phyloP scores from a whole-genome alignment of 2,329 filamentous ascomycete species.

The Pyrenophora seminiperda region DNA sequence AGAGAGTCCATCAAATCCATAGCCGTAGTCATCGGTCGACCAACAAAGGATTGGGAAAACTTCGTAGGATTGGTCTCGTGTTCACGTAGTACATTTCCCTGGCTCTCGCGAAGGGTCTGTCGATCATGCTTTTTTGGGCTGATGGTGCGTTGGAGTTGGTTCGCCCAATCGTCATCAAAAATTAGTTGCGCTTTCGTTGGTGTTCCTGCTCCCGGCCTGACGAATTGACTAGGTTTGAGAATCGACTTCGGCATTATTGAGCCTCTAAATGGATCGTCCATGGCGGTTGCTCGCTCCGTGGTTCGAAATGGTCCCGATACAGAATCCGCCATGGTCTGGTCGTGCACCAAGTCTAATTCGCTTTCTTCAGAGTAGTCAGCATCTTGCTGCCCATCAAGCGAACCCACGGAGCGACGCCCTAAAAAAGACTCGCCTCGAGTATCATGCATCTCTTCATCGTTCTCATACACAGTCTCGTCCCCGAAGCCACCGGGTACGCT shows the following conservation, averaged over 20 bases:
- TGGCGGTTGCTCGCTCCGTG: slow-evolving; percentile 68
- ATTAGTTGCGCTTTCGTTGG: slow-evolving; percentile 59
- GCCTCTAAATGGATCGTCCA: slow-evolving; percentile 38
- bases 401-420: slow-evolving; percentile 88
- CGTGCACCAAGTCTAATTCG: slow-evolving; percentile 74
- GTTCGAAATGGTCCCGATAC: slow-evolving; percentile 74
- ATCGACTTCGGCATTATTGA: slow-evolving; percentile 55
- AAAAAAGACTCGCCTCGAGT: slow-evolving; percentile 75
- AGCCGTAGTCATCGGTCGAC: slow-evolving; percentile 76
- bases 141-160: slow-evolving; percentile 91
- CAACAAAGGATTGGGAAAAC: slow-evolving; percentile 37
- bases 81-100: slow-evolving; percentile 62
- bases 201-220: slow-evolving; percentile 51
- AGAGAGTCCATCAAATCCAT: slow-evolving; percentile 97
- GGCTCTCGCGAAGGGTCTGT: slow-evolving; percentile 69
- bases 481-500: slow-evolving; percentile 82
- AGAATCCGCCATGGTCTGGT: slow-evolving; percentile 78
- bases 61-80: slow-evolving; percentile 45
- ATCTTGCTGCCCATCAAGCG: slow-evolving; percentile 64
- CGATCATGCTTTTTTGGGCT: slow-evolving; percentile 93
- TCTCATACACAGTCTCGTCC: slow-evolving; percentile 59
- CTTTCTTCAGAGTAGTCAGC: slow-evolving; percentile 65
- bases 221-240: slow-evolving; percentile 50
- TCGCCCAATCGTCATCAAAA: slow-evolving; percentile 85
- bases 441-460: slow-evolving; percentile 61